Conservation (phyloP, 495 filamentous ascomycete genomes). For the Xanthoparmelia taractica region DNA sequence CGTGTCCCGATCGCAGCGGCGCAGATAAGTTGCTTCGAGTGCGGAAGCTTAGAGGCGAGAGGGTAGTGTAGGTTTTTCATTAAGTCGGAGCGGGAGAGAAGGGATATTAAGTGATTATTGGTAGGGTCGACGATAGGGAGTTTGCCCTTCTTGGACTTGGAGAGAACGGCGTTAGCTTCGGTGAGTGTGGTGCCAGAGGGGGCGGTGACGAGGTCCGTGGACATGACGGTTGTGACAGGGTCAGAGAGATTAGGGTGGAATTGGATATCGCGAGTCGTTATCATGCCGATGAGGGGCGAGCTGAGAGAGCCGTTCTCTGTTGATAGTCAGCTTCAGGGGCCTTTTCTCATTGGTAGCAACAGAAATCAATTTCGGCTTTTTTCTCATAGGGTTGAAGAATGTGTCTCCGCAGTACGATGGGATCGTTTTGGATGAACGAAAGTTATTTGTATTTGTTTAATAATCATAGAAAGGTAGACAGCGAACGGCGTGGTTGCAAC, state of each 20-base stretch:
- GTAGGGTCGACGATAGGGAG: slow-evolving; percentile 82
- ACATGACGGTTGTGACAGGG: slow-evolving; percentile 86
- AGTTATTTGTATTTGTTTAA: slow-evolving; percentile 74
- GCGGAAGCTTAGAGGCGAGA: slow-evolving; percentile 88
- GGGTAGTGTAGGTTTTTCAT: slow-evolving; percentile 99
- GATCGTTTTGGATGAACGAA: slow-evolving; percentile 99
- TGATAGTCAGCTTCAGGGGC: slow-evolving; percentile 10
- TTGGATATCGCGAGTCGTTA: slow-evolving; percentile 96
- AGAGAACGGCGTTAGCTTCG: slow-evolving; percentile 89
- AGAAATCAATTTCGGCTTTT: neutral
- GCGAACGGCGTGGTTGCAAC: slow-evolving; percentile 14
- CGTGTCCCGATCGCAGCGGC: slow-evolving; percentile 93
- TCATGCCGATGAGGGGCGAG: slow-evolving; percentile 91
- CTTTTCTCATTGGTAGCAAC: neutral
- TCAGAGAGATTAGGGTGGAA: slow-evolving; percentile 66
- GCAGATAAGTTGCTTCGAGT: slow-evolving; percentile 95
- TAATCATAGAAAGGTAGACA: slow-evolving; percentile 54
- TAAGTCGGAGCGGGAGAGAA: slow-evolving; percentile 93
- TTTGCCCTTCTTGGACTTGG: slow-evolving; percentile 97
- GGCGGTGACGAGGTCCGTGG: slow-evolving; percentile 89
- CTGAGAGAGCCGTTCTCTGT: slow-evolving; percentile 85
- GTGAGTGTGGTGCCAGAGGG: slow-evolving; percentile 71
- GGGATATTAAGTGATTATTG: slow-evolving; percentile 78
- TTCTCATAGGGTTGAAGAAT: slow-evolving; percentile 40
- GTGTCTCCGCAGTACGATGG: slow-evolving; percentile 76